Conservation (phyloP, 2,329 filamentous ascomycete genomes). For the Aureobasidium melanogenum region DNA sequence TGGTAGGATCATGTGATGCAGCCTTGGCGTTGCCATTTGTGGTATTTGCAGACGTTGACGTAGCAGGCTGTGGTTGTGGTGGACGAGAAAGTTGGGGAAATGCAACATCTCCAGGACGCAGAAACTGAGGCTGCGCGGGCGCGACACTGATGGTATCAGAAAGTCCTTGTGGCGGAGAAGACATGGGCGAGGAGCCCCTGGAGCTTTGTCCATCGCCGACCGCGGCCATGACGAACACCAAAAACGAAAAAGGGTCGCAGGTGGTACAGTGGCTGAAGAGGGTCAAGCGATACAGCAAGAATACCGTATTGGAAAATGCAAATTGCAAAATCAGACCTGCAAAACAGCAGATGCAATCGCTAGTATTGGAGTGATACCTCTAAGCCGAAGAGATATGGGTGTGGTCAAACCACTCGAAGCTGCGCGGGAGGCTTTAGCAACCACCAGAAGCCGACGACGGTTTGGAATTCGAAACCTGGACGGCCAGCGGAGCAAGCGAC, state of each 20-base stretch:
- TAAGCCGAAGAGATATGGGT: not conserved
- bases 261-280: not conserved
- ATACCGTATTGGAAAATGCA: not conserved
- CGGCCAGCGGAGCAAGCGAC: not conserved
- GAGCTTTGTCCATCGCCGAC: slow-evolving; percentile 11
- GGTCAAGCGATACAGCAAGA: not conserved
- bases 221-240: slow-evolving; percentile 11
- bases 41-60: slow-evolving; percentile 24
- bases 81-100: slow-evolving; percentile 10
- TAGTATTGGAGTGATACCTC: not conserved
- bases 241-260: slow-evolving; percentile 6
- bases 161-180: slow-evolving; percentile 13
- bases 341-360: not conserved
- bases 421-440: slow-evolving; percentile 1
- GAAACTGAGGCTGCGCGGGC: slow-evolving; percentile 14
- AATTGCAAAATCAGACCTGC: not conserved
- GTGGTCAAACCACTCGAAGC: slow-evolving; percentile 7
- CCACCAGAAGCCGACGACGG: slow-evolving; percentile 10
- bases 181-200: slow-evolving; percentile 12
- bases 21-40: slow-evolving; percentile 29
- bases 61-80: slow-evolving; percentile 16
- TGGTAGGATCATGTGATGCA: slow-evolving; percentile 13
- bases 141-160: slow-evolving; percentile 22
- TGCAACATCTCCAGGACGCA: slow-evolving; percentile 14
- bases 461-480: not conserved